Percentiles rank a stretch among this genome's conserved stretches.
These are phyloP conservation scores for Francoa sonchifolia DNA, from an alignment of 441 rosid species.

Conservation along the genomic window DNA sequence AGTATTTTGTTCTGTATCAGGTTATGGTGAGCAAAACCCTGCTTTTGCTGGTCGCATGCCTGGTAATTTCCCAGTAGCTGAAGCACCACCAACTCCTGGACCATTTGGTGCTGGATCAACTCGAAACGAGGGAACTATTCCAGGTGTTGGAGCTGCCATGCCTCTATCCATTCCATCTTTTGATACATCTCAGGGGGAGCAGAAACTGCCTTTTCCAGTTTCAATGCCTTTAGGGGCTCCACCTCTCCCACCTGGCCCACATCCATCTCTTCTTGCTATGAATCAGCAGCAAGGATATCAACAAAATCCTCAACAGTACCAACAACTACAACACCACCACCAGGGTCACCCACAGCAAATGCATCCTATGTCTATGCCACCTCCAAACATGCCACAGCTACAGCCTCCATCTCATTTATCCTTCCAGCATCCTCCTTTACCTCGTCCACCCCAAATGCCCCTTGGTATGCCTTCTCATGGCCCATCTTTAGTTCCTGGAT, in stretches of 20 bases:
- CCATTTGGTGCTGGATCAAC: slow-evolving; percentile 65
- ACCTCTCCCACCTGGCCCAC: slow-evolving; percentile 96
- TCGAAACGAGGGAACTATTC: slow-evolving; percentile 90
- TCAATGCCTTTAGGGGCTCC: slow-evolving; percentile 71
- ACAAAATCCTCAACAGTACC: slow-evolving; percentile 55
- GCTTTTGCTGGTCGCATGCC: slow-evolving; percentile 61
- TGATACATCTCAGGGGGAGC: slow-evolving; percentile 80
- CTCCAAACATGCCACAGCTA: slow-evolving; percentile 73
- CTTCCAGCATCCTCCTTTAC: slow-evolving; percentile 59
- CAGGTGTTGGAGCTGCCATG: slow-evolving; percentile 90
- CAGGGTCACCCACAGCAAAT: slow-evolving; percentile 60
- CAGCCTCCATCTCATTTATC: slow-evolving; percentile 81
- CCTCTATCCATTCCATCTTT: slow-evolving; percentile 50
- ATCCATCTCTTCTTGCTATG: slow-evolving; percentile 69
- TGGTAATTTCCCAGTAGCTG: slow-evolving; percentile 57
- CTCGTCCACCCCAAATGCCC: slow-evolving; percentile 67
- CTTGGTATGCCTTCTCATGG: slow-evolving; percentile 49
- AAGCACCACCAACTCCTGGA: slow-evolving; percentile 66
- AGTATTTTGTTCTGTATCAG: slow-evolving; percentile 24
- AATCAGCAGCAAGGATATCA: slow-evolving; percentile 82
- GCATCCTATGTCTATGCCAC: slow-evolving; percentile 53
- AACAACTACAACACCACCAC: slow-evolving; percentile 52
- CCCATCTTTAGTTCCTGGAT: slow-evolving; percentile 37
- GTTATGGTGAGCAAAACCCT: slow-evolving; percentile 74
- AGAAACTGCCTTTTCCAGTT: slow-evolving; percentile 50